Evolutionary conservation across 495 filamentous ascomycete species (phyloP).

Genomic region (Xylaria scruposa): DNA sequence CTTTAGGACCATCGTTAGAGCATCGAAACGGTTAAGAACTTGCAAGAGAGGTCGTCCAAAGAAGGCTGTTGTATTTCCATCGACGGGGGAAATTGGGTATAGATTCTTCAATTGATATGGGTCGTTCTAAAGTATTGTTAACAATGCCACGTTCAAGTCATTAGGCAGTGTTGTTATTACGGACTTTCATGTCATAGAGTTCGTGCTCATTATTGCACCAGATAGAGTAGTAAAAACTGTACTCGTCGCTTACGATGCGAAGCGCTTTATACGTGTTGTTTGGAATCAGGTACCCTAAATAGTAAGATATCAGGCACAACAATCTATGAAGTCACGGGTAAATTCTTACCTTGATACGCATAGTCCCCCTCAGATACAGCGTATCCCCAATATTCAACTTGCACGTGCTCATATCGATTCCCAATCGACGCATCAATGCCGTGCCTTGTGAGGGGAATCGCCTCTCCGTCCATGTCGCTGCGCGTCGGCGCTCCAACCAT

Average conservation of each 20-base stretch:
- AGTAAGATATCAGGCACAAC: not conserved
- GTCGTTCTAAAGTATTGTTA: conserved; percentile 9
- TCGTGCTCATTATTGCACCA: conserved; percentile 62
- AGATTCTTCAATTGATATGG: conserved; percentile 23
- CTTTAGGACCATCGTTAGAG: conserved; percentile 57
- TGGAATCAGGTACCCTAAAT: conserved; percentile 27
- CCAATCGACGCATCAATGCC: conserved; percentile 22
- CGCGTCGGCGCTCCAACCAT: conserved; percentile 13
- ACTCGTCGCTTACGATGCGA: conserved; percentile 50
- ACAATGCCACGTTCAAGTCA: not conserved
- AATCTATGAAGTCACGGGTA: not conserved
- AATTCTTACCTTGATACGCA: conserved; percentile 1
- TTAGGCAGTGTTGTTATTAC: conserved; percentile 12
- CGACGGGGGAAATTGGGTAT: conserved; percentile 25
- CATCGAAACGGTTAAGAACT: conserved; percentile 54
- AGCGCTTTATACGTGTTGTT: conserved; percentile 61
- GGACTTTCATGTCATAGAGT: conserved; percentile 57
- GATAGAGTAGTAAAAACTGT: conserved; percentile 58
- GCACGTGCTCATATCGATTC: conserved; percentile 52
- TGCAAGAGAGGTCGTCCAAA: conserved; percentile 35
- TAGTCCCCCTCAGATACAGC: conserved; percentile 43
- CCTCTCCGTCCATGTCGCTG: conserved; percentile 34
- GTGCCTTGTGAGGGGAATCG: conserved; percentile 41
- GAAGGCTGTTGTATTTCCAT: not conserved
- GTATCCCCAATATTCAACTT: conserved; percentile 59